Evolutionary conservation across 2,329 filamentous ascomycete species (phyloP), one percentile per base, ranked within the genome.

Genomic region (Dactylellina drechsleri): DNA sequence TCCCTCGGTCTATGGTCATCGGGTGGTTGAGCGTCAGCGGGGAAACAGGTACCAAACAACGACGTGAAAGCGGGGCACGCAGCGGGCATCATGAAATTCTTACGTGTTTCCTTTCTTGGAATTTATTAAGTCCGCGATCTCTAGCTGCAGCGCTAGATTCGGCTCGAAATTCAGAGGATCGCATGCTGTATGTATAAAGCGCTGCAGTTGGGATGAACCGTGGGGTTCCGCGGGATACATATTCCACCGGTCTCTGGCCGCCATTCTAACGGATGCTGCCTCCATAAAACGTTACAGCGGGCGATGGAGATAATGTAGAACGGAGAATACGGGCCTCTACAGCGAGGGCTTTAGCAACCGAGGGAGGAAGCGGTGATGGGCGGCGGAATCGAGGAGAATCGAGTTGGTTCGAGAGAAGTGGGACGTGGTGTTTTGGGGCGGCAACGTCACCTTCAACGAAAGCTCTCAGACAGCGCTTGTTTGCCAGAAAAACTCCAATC

Each of bases 91-190:
- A 45, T 31, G 23, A 50, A 57, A 13, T 52, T 82, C 86, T 82
- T 84, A 88, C 84, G 93, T 90, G 83, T 91, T 92, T 81, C 94
- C 94, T 85, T 98, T 98, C 85, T 98, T 99, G 80, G 90, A 90
- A 83, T 99, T 99, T 85, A 99, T 92, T 80, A 98, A 85, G 84
- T 99, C 95, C 80, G 93, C 86, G 80, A 99, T 96, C 86, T 99
- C 95, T 81, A 99, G 91, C 81, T 95, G 96, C 77, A 99, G 85
- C 71, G 93, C 95, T 66, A 99, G 90, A 81, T 99, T 98, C 77
- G 95, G 94, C 85, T 99, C 95, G 85, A 93, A 97, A 84, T 98
- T 97, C 82, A 96, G 92, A 60, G 95, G 92, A 80, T 95, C 96
- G 85, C 95, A 98, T 78, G 95, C 72, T 45, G 66, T 76, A 23